A percentile compares a stretch with the other conserved stretches of the same genome.
Evolutionary conservation across 2,329 filamentous ascomycete species (phyloP).

Genomic region (Davidsoniella neocaledoniae): DNA sequence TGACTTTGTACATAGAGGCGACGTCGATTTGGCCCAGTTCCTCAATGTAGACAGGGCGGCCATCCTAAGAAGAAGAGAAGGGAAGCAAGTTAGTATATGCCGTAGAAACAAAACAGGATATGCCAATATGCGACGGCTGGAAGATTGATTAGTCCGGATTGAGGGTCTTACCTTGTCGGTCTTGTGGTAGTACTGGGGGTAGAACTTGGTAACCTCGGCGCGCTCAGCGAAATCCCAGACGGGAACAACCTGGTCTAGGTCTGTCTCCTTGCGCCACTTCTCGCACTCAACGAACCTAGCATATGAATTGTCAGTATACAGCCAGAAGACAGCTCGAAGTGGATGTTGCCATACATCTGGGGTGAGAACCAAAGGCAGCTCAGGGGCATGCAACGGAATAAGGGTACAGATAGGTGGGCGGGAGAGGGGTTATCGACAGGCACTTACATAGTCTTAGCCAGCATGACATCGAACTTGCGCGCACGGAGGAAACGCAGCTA

Average conservation of each 20-base stretch:
- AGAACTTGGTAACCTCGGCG: slow-evolving; percentile 68
- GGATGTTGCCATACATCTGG: neutral
- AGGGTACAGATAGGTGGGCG: neutral
- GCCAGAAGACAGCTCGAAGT: too few species aligned
- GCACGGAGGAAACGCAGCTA: slow-evolving; percentile 82
- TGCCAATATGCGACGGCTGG: neutral
- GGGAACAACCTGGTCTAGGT: slow-evolving; percentile 64
- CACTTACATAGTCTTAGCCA: slow-evolving; percentile 72
- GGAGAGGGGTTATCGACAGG: neutral
- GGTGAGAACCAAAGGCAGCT: neutral
- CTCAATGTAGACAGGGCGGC: slow-evolving; percentile 93
- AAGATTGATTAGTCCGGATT: neutral
- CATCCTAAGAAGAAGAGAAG: slow-evolving; percentile 44
- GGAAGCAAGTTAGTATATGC: neutral
- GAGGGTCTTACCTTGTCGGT: slow-evolving; percentile 52
- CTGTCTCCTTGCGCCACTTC: slow-evolving; percentile 76
- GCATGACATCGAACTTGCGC: slow-evolving; percentile 80
- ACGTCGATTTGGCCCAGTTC: slow-evolving; percentile 88
- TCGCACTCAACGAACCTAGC: slow-evolving; percentile 77
- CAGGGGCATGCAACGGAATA: neutral
- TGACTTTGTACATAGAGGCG: slow-evolving; percentile 80
- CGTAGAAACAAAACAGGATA: neutral
- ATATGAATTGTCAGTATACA: slow-evolving; percentile 3
- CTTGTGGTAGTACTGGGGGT: slow-evolving; percentile 99
- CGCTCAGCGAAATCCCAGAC: slow-evolving; percentile 83